Evolutionary conservation across 768 basidiomycete genomes (phyloP), one percentile per base, ranked within the genome.

Genomic region (Boletus patriciae): DNA sequence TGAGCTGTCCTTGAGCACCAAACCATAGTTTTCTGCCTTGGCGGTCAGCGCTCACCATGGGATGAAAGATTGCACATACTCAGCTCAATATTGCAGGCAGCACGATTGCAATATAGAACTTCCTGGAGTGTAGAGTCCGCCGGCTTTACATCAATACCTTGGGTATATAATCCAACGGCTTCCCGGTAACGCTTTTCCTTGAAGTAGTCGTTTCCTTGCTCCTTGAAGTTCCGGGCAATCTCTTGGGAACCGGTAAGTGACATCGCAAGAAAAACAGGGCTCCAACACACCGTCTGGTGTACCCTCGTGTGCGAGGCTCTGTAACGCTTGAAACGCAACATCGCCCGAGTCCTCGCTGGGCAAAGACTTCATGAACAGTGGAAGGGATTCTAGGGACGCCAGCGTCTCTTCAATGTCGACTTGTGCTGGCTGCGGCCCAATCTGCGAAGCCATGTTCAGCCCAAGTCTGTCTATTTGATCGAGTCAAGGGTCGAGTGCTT

Each of bases 151-250:
- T 94, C 92, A 25, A 98, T 64, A 2, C 90, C 96, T 70, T 95
- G 91, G 0, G 87, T 85, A 70, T 98, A 99, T 70, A 98, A 97
- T 1, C 85, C 84, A 9, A 87, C 58, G 1, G 97, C 97, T 70
- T 98, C 94, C 37, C 91, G 83, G 71, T 83, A 90, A 42, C 91
- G 83, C 67, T 91, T 92, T 29, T 87, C 88, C 62, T 85, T 87
- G 76, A 90, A 96, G 66, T 96, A 92, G 53, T 95, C 94, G 68
- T 98, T 98, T 6, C 94, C 97, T 69, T 96, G 92, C 51, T 92
- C 86, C 71, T 97, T 98, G 74, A 98, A 97, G 67, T 90, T 94
- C 58, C 84, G 80, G 1, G 96, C 93, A 61, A 93, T 78, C 71
- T 98, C 97, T 96, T 60, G 27, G 41, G 0, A 25, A 56, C 37